A percentile compares a stretch with the other conserved stretches of the same genome.
These are phyloP conservation scores for Coemansia reversa DNA, from an alignment of 192 early-diverging fungal genomes.

Conservation along the genomic window DNA sequence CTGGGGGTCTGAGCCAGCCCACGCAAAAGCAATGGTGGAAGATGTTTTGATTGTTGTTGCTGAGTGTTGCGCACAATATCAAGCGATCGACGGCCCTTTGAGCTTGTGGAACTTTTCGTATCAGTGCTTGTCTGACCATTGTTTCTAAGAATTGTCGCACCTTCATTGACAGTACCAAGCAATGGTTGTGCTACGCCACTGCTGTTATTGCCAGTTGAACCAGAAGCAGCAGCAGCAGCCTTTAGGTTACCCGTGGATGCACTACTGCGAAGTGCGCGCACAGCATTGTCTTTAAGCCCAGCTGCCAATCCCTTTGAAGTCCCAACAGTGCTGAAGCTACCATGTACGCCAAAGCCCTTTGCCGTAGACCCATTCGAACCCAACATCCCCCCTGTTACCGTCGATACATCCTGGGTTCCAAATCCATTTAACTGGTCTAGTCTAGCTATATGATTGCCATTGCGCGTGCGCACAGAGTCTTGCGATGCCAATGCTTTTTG, in stretches of 20 bases:
- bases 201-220: constrained; percentile 1
- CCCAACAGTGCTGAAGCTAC: constrained; percentile 20
- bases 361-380: background rate
- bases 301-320: constrained; percentile 45
- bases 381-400: background rate
- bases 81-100: constrained; percentile 36
- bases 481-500: constrained; percentile 8
- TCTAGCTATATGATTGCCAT: constrained; percentile 10
- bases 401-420: background rate
- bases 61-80: constrained; percentile 33
- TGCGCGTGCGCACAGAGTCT: constrained; percentile 13
- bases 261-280: constrained; percentile 45
- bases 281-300: constrained; percentile 50
- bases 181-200: constrained; percentile 4
- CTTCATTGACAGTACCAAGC: constrained; percentile 24
- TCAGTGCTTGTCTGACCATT: background rate
- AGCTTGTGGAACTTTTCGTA: constrained; percentile 6
- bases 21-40: constrained; percentile 18
- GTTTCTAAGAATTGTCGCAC: background rate
- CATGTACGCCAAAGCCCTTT: constrained; percentile 8
- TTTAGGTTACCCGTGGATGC: constrained; percentile 51
- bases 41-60: constrained; percentile 19
- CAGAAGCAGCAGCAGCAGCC: constrained; percentile 13
- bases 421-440: constrained; percentile 3
- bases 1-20: constrained; percentile 16